Conservation (phyloP, 306 rosid species). For the Acacia crassicarpa region DNA sequence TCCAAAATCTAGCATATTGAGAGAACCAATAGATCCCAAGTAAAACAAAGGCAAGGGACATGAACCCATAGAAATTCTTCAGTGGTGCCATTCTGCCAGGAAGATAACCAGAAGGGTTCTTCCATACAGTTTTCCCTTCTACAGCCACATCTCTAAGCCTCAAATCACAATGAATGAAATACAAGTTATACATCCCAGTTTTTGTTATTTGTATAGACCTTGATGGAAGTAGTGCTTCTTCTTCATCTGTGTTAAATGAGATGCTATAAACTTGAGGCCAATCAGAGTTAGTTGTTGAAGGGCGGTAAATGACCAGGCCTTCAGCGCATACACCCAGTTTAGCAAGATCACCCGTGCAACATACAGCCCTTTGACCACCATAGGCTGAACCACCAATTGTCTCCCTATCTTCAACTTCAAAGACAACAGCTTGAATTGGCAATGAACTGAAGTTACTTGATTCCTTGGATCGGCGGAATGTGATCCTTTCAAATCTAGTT, state of each 20-base stretch:
- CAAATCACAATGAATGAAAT: conserved; percentile 89
- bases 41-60: conserved; percentile 85
- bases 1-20: conserved; percentile 89
- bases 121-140: conserved; percentile 93
- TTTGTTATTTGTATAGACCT: conserved; percentile 63
- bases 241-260: conserved; percentile 57
- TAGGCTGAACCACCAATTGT: conserved; percentile 94
- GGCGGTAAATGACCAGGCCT: conserved; percentile 84
- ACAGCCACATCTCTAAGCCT: conserved; percentile 70
- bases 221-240: conserved; percentile 51
- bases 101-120: conserved; percentile 83
- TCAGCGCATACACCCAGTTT: conserved; percentile 81
- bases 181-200: conserved; percentile 97
- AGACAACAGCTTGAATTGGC: conserved; percentile 75
- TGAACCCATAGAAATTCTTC: conserved; percentile 79
- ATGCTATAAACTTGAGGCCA: conserved; percentile 86
- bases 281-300: conserved; percentile 55
- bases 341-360: conserved; percentile 92
- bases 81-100: conserved; percentile 99
- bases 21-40: conserved; percentile 94
- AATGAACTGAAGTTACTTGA: conserved; percentile 71
- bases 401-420: conserved; percentile 98
- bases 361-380: conserved; percentile 98
- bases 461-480: conserved; percentile 66
- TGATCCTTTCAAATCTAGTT: conserved; percentile 83